A percentile compares a stretch with the other conserved stretches of the same genome.
Evolutionary conservation across 768 basidiomycete species (phyloP).

Genomic region (Xerocomellus dryophilus): DNA sequence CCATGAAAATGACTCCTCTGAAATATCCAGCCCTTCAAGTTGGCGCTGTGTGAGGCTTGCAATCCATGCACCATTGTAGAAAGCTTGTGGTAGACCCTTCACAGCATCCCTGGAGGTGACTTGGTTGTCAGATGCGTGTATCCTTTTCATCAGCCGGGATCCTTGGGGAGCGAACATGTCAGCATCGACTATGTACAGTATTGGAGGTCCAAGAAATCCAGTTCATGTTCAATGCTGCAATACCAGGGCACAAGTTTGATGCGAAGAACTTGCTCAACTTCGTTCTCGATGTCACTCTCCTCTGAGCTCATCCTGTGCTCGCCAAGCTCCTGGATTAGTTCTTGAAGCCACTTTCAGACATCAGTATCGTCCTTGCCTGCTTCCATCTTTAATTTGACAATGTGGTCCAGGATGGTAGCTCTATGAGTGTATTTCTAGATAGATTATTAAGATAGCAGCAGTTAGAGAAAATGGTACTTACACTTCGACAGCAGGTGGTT

Average conservation of each 20-base stretch:
- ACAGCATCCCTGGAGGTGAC: neutral
- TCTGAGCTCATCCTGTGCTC: slow-evolving; percentile 16
- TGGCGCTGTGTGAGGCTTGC: neutral
- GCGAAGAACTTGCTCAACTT: neutral
- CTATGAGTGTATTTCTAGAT: neutral
- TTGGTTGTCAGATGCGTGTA: neutral
- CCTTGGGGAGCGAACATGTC: neutral
- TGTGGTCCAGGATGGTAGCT: neutral
- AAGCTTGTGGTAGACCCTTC: neutral
- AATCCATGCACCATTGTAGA: neutral
- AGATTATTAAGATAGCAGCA: neutral
- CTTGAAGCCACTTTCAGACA: slow-evolving; percentile 8
- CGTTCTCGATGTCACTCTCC: slow-evolving; percentile 3
- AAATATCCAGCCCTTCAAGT: neutral
- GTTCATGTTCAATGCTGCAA: neutral
- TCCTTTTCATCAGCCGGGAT: neutral
- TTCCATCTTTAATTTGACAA: neutral
- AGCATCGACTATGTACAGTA: neutral
- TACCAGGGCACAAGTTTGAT: neutral
- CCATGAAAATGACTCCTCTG: neutral
- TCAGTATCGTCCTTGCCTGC: neutral
- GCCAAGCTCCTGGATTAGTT: neutral
- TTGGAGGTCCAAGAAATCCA: neutral
- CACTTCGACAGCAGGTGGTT: neutral
- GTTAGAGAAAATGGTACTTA: neutral